Base-by-base conservation (phyloP, 2,329 filamentous ascomycete genomes). In the Fusarium protoensiforme region DNA sequence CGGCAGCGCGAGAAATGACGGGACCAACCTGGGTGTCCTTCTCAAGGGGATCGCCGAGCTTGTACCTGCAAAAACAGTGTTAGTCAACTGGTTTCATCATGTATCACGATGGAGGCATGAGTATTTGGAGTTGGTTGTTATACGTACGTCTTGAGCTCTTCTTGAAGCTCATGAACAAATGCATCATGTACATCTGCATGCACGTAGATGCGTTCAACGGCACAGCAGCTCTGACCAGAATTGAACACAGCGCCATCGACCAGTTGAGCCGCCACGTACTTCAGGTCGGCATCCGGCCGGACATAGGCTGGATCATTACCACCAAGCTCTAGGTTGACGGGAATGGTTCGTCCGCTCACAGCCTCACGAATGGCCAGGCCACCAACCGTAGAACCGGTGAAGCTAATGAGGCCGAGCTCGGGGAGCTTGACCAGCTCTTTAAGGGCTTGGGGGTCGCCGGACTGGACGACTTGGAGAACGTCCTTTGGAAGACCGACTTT, bases 201-300 rank as follows among this genome's bases (percentile, higher is more conserved):
- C 7, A 98, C 95, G 78, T 98, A 98, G 24, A 98, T 90, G 35
- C 95, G 88, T 84, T 98, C 95, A 62, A 98, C 87, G 22, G 94
- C 93, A 83, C 95, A 98, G 87, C 95, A 98, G 80, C 94, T 97
- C 85, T 98, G 95, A 10, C 95, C 95, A 57, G 95, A 97, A 85
- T 98, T 98, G 88, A 98, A 98, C 61, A 98, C 87, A 14, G 94
- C 92, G n/a, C 95, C 95, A 78, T 98, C 95, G 11, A 98, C 94
- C 76, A 98, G 95, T 83, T 98, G 94, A 76, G 93, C 94, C 0
- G 95, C 95, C 0, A 92, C 95, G 94, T 95, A 98, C 46, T 90
- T 90, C 46, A 97, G 83, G 80, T 98, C 94, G 2, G 20, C 51
- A 35, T 56, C 51, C 2, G 51, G 31, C 16, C 31, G 20, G 20